Conservation (phyloP, 2,329 filamentous ascomycete genomes). For the Zymoseptoria ardabiliae region DNA sequence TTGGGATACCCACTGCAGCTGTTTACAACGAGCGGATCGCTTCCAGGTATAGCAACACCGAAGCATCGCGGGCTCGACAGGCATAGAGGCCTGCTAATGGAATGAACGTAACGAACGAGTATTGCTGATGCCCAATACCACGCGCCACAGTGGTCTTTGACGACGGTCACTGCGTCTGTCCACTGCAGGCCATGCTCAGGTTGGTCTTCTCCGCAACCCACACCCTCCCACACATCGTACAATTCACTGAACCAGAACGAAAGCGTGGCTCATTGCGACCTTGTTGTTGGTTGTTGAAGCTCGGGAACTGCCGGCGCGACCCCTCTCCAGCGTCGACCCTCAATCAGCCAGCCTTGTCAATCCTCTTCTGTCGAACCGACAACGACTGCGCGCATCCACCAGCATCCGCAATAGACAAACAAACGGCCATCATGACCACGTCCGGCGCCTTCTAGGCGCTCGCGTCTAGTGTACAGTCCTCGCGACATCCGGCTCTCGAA, state of each 20-base stretch:
- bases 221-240: not conserved
- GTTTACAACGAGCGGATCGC: constrained; percentile 23
- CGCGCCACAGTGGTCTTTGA: not conserved
- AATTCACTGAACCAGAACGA: not conserved
- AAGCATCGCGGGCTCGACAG: constrained; percentile 26
- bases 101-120: constrained; percentile 14
- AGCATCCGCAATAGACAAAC: not conserved
- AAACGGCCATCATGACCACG: constrained; percentile 12
- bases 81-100: constrained; percentile 23
- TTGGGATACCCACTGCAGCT: constrained; percentile 23
- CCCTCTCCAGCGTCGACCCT: not conserved
- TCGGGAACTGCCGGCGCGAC: not conserved
- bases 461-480: constrained; percentile 25
- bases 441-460: constrained; percentile 28
- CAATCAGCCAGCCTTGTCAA: constrained; percentile 2
- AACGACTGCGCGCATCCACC: constrained; percentile 8
- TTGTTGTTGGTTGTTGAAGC: not conserved
- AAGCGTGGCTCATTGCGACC: not conserved
- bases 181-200: not conserved
- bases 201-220: not conserved
- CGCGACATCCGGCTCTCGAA: constrained; percentile 29
- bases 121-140: not conserved
- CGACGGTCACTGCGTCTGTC: not conserved
- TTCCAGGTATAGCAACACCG: constrained; percentile 24
- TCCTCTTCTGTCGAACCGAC: constrained; percentile 4